Percentiles rank a stretch among this genome's conserved stretches.
phyloP scores from a whole-genome alignment of 2,329 filamentous ascomycete species.

The Aspergillus fructus region DNA sequence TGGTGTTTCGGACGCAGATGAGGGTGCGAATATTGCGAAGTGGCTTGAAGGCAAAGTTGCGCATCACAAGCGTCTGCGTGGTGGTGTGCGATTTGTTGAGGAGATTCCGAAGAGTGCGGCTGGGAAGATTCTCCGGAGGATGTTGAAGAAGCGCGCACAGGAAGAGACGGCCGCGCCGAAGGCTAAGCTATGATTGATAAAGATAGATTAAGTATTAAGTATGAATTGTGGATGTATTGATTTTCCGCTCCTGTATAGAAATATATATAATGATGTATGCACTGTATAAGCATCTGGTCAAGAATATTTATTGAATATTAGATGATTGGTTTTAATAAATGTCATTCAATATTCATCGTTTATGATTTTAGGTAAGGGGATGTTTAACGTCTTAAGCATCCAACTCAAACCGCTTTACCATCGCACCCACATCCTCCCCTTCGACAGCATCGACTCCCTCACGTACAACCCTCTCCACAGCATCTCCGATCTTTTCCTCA shows the following conservation, averaged over 20 bases:
- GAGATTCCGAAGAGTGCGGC: constrained; percentile 49
- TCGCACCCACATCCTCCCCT: constrained; percentile 52
- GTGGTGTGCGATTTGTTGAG: constrained; percentile 47
- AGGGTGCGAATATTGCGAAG: constrained; percentile 46
- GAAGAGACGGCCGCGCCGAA: constrained; percentile 34
- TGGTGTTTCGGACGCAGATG: constrained; percentile 45
- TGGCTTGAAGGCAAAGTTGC: constrained; percentile 46
- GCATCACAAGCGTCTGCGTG: constrained; percentile 46
- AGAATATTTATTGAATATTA: not conserved
- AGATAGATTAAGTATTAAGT: not conserved
- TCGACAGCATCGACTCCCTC: constrained; percentile 49
- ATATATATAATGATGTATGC: not conserved
- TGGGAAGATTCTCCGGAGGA: constrained; percentile 49
- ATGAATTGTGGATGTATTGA: not conserved
- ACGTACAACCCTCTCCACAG: constrained; percentile 47
- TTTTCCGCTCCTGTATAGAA: not conserved
- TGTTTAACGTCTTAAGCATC: not conserved
- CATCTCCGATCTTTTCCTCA: constrained; percentile 46
- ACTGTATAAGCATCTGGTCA: not conserved
- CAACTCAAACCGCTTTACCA: constrained; percentile 33
- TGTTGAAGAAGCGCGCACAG: constrained; percentile 46
- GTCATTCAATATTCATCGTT: not conserved
- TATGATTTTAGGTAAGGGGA: not conserved
- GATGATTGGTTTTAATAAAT: not conserved
- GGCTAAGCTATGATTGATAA: constrained; percentile 40